Base-by-base conservation (phyloP, 306 rosid genomes). In the Astragalus glycyphyllos region DNA sequence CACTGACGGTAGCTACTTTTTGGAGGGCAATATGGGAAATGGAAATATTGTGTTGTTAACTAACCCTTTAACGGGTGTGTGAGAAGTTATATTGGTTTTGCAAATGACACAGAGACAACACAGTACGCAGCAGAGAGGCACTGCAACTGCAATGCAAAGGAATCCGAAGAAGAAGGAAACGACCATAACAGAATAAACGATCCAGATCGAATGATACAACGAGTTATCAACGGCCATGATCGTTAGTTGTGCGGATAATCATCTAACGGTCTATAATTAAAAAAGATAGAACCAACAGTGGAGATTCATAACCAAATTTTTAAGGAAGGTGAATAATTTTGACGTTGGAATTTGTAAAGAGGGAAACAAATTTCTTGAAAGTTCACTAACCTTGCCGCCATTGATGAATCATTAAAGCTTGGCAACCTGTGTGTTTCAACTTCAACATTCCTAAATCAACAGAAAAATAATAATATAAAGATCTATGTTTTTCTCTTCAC, bases 351-450 rank as follows among this genome's bases (percentile, higher is more conserved):
- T 10, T 15, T n/a, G 64, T 10, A 32, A 35, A 49, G 12, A 9
- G 11, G 5, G 8, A 59, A 11, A 71, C 34, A 1, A 20, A 12
- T 32, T 14, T 38, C 48, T 12, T 12, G 5, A 15, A 40, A 15
- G 40, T 40, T 7, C 29, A 64, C 79, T 59, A 49, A 87, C 97
- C 97, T 88, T 69, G 63, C 87, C 69, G 79, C 97, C 97, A 93
- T 90, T 76, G 97, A 80, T 34, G 96, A 81, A 77, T 84, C 86
- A 63, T 77, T 85, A 61, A 77, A 88, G 91, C 93, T 92, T 84
- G 74, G 83, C 76, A 86, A 34, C 71, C 81, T 14, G 66, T 65
- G 87, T 0, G 78, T 60, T 68, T 71, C 86, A 65, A 15, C 66
- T 66, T 68, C 86, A 68, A 35, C 82, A 79, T 81, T 79, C 34